Evolutionary conservation across 2,329 filamentous ascomycete species (phyloP).

Genomic region (Penicillium capsulatum): DNA sequence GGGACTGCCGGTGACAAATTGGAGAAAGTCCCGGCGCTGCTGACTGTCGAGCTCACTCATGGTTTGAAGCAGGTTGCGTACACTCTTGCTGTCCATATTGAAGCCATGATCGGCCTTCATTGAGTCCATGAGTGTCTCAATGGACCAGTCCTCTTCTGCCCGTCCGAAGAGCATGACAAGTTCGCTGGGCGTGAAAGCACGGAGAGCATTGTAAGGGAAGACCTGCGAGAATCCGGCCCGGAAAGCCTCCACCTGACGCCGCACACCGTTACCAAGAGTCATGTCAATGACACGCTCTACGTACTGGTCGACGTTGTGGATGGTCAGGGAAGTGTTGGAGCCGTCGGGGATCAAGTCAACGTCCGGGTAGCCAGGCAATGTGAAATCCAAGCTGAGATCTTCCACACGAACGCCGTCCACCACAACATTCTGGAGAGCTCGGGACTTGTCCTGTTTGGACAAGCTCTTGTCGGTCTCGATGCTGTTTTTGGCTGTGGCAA

Average conservation of each 20-base stretch:
- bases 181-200: slow-evolving; percentile 91
- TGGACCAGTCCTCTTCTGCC: slow-evolving; percentile 92
- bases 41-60: slow-evolving; percentile 80
- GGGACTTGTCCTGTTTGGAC: slow-evolving; percentile 65
- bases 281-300: slow-evolving; percentile 86
- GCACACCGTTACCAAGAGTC: slow-evolving; percentile 84
- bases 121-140: slow-evolving; percentile 95
- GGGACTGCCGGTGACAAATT: slow-evolving; percentile 96
- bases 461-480: slow-evolving; percentile 69
- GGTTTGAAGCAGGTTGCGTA: slow-evolving; percentile 84
- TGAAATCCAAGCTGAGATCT: slow-evolving; percentile 89
- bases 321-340: slow-evolving; percentile 69
- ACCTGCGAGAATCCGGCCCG: slow-evolving; percentile 87
- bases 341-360: slow-evolving; percentile 80
- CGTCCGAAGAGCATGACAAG: slow-evolving; percentile 91
- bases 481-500: slow-evolving; percentile 74
- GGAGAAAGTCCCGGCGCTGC: slow-evolving; percentile 86
- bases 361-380: slow-evolving; percentile 79
- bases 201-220: slow-evolving; percentile 88
- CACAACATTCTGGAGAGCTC: slow-evolving; percentile 63
- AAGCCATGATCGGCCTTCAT: slow-evolving; percentile 98
- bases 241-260: slow-evolving; percentile 86
- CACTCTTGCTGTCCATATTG: slow-evolving; percentile 96
- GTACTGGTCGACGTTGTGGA: slow-evolving; percentile 86
- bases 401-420: slow-evolving; percentile 76